A percentile compares a stretch with the other conserved stretches of the same genome.
Conservation (phyloP, 1,284 basidiomycete species). For the Rugosomyces carneus region DNA sequence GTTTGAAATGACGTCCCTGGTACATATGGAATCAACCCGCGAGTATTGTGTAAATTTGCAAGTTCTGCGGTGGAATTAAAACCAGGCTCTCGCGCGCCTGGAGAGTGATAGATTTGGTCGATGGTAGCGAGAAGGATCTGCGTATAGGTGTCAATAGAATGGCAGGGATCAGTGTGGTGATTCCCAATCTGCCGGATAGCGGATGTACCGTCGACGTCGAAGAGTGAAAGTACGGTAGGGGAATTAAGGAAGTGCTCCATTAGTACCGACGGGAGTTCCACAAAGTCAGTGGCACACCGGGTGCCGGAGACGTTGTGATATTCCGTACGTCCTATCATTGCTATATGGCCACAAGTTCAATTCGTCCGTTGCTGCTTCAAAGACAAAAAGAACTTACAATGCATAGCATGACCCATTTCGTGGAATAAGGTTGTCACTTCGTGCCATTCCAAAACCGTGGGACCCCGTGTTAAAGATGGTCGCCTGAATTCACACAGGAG, state of each 20-base stretch:
- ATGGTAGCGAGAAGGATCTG: constrained; percentile 89
- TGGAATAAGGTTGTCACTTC: constrained; percentile 96
- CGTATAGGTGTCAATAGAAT: constrained; percentile 79
- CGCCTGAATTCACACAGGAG: constrained; percentile 84
- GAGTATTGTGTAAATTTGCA: constrained; percentile 57
- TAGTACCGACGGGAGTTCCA: constrained; percentile 95
- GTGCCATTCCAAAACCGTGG: constrained; percentile 84
- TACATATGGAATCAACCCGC: constrained; percentile 79
- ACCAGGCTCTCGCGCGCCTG: constrained; percentile 39
- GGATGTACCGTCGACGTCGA: constrained; percentile 47
- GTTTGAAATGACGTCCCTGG: constrained; percentile 88
- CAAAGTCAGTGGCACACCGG: constrained; percentile 98
- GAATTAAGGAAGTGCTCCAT: constrained; percentile 97
- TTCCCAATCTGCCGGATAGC: constrained; percentile 41
- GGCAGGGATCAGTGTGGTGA: constrained; percentile 67
- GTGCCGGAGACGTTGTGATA: constrained; percentile 98
- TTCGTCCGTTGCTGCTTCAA: background rate
- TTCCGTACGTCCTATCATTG: constrained; percentile 96
- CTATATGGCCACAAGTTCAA: constrained; percentile 34
- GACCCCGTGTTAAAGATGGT: constrained; percentile 55
- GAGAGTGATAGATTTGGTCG: constrained; percentile 89
- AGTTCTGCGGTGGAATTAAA: constrained; percentile 74
- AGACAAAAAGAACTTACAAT: constrained; percentile 61
- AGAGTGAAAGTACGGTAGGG: constrained; percentile 75
- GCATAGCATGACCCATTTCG: constrained; percentile 99